Evolutionary conservation across 805 yeast genomes (phyloP).

Genomic region (Candida caryicola): DNA sequence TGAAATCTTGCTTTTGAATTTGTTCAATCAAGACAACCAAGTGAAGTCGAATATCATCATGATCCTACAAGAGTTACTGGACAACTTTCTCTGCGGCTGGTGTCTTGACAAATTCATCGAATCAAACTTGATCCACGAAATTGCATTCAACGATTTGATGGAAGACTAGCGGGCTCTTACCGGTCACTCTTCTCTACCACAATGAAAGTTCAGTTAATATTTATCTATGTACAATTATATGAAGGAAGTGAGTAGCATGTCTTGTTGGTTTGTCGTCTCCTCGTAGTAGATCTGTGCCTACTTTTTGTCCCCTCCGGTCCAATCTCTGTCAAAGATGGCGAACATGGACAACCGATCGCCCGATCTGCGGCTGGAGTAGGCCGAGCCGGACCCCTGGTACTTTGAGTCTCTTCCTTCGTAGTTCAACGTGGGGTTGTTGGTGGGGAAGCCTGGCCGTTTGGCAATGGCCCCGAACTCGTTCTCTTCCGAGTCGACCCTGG

Average conservation of each 20-base stretch:
- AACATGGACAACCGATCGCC: slow-evolving; percentile 50
- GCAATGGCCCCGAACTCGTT: slow-evolving; percentile 31
- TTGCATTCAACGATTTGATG: slow-evolving; percentile 37
- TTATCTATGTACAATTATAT: background rate
- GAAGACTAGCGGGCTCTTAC: no score
- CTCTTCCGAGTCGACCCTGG: slow-evolving; percentile 27
- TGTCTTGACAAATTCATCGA: slow-evolving; percentile 36
- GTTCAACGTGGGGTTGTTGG: slow-evolving; percentile 27
- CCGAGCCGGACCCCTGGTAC: slow-evolving; percentile 65
- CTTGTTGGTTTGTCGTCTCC: background rate
- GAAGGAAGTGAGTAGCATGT: no score
- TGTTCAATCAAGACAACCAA: slow-evolving; percentile 41
- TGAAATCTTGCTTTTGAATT: slow-evolving; percentile 38
- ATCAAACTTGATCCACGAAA: slow-evolving; percentile 37
- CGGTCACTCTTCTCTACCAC: no score
- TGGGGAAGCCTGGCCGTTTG: slow-evolving; percentile 56
- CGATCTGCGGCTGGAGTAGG: slow-evolving; percentile 53
- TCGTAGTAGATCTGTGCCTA: no score
- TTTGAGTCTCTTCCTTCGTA: slow-evolving; percentile 52
- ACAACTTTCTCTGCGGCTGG: slow-evolving; percentile 45
- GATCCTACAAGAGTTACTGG: slow-evolving; percentile 44
- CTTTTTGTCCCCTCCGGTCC: slow-evolving; percentile 2
- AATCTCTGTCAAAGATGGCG: slow-evolving; percentile 20
- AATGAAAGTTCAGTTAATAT: no score
- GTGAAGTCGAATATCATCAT: slow-evolving; percentile 38